These are phyloP conservation scores for Sporothrix inflata DNA, from an alignment of 2,329 filamentous ascomycete genomes.

Conservation along the genomic window DNA sequence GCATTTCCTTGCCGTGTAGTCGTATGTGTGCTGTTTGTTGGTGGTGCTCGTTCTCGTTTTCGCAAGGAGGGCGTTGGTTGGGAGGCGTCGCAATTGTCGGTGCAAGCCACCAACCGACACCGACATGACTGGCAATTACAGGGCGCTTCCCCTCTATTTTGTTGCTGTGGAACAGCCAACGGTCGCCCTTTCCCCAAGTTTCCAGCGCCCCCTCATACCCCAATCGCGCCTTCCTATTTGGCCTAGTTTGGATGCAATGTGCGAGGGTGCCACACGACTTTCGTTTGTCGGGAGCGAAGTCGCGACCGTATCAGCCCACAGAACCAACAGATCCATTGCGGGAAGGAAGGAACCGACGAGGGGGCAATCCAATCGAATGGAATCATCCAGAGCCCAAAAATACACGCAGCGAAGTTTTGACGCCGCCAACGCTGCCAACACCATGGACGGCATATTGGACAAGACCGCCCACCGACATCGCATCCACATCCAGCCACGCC, in stretches of 20 bases:
- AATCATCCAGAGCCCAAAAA: not conserved
- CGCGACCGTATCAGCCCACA: not conserved
- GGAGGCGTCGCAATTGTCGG: not conserved
- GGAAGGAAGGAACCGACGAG: constrained; percentile 15
- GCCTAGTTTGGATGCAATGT: not conserved
- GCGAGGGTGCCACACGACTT: constrained; percentile 1
- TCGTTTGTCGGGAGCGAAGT: not conserved
- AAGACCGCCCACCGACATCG: not conserved
- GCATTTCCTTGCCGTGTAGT: not conserved
- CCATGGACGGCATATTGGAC: not conserved
- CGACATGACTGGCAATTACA: not conserved
- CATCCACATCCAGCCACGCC: constrained; percentile 51
- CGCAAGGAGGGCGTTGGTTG: not conserved
- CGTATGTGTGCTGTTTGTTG: not conserved
- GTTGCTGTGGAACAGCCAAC: not conserved
- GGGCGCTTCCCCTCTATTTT: not conserved
- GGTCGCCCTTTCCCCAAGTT: not conserved
- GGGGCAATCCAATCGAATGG: not conserved
- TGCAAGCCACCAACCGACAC: not conserved
- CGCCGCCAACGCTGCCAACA: not conserved
- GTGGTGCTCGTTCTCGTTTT: constrained; percentile 1
- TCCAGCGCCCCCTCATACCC: not conserved
- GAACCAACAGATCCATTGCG: not conserved
- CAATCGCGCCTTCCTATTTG: constrained; percentile 14
- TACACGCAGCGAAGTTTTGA: not conserved